Evolutionary conservation across 1,284 basidiomycete species (phyloP).

Genomic region (Irpex lacteus): DNA sequence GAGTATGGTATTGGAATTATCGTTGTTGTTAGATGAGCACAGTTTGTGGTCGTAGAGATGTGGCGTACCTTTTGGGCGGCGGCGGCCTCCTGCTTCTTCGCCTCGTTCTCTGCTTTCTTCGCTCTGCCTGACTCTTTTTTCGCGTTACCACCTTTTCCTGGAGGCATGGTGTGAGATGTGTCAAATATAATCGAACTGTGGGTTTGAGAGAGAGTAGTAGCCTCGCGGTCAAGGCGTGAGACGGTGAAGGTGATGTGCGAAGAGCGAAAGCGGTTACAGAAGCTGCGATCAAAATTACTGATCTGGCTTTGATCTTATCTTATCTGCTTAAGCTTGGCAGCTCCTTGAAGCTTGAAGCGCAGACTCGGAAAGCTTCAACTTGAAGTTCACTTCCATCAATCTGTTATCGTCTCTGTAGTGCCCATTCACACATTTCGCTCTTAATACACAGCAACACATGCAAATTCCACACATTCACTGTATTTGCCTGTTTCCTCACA

Average conservation of each 20-base stretch:
- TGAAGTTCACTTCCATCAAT: no score
- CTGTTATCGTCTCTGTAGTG: no score
- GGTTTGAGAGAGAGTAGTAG: background rate
- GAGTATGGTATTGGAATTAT: no score
- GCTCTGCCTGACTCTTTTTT: conserved; percentile 88
- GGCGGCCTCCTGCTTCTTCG: conserved; percentile 65
- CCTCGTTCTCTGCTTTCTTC: conserved; percentile 92
- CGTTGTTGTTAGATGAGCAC: background rate
- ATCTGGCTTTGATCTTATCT: conserved; percentile 11
- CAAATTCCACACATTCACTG: no score
- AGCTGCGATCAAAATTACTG: background rate
- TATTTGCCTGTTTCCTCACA: no score
- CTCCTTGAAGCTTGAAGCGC: no score
- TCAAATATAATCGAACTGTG: background rate
- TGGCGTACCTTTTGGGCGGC: conserved; percentile 54
- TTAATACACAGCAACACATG: no score
- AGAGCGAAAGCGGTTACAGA: background rate
- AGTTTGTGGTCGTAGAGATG: conserved; percentile 6
- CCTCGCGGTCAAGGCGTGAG: background rate
- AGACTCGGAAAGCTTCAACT: no score
- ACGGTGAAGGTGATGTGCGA: background rate
- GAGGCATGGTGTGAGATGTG: conserved; percentile 56
- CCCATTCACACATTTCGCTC: no score
- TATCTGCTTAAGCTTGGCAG: background rate
- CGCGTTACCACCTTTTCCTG: conserved; percentile 75